phyloP scores from a whole-genome alignment of 108 stramenopile genomes.

The Cyclotella sp. region DNA sequence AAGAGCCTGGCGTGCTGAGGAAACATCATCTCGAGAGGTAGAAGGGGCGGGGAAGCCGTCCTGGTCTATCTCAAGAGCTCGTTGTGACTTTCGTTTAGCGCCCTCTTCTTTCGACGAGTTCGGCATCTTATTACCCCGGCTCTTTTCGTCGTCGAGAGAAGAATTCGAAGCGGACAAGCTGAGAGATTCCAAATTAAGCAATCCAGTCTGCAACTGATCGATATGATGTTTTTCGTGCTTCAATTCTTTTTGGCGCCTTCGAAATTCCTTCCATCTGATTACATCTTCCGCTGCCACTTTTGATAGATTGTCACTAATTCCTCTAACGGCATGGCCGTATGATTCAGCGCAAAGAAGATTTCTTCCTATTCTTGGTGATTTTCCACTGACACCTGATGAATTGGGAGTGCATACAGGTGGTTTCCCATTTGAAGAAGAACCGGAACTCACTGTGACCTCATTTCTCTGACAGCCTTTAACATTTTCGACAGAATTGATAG shows the following conservation, averaged over 20 bases:
- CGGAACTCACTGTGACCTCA: too few relatives aligned
- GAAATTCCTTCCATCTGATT: conserved; percentile 43
- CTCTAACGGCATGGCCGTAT: background rate
- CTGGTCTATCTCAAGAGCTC: background rate
- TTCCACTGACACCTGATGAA: too few relatives aligned
- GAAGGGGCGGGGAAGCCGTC: background rate
- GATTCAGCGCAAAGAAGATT: background rate
- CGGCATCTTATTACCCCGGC: background rate
- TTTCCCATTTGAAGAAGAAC: too few relatives aligned
- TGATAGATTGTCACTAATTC: background rate
- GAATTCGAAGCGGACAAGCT: background rate
- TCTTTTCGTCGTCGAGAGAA: background rate
- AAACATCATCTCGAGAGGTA: background rate
- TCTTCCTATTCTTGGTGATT: background rate
- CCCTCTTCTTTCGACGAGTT: background rate
- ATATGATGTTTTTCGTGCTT: background rate
- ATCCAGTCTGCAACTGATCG: background rate
- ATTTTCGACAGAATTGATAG: too few relatives aligned
- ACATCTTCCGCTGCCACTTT: conserved; percentile 42
- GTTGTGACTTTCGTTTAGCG: background rate
- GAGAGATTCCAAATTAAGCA: background rate
- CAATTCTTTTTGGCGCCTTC: conserved; percentile 23
- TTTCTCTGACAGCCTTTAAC: too few relatives aligned
- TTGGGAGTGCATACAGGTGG: too few relatives aligned
- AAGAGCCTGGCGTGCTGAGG: background rate